Evolutionary conservation across 495 filamentous ascomycete genomes (phyloP).

Genomic region (Mycothermus thermophilus): DNA sequence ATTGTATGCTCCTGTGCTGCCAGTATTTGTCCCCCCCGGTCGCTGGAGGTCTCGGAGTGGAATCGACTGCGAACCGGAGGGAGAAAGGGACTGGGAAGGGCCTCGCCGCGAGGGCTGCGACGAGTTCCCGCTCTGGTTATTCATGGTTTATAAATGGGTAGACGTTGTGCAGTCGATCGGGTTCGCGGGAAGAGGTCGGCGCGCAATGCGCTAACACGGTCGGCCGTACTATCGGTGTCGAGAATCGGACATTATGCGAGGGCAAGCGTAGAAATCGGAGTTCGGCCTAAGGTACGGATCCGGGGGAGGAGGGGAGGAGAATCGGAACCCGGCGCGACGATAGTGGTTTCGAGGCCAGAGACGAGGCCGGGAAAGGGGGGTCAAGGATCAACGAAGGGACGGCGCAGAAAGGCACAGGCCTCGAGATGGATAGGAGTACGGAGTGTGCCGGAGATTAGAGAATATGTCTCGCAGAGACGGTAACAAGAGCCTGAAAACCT

Average conservation of each 20-base stretch:
- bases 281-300: neutral
- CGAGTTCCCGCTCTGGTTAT: constrained; percentile 6
- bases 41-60: constrained; percentile 69
- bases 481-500: too few relatives aligned
- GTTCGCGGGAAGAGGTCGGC: constrained; percentile 1
- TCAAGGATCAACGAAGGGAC: too few relatives aligned
- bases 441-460: too few relatives aligned
- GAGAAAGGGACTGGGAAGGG: constrained; percentile 15
- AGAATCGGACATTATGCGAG: constrained; percentile 11
- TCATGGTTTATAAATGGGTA: constrained; percentile 10
- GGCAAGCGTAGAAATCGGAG: neutral
- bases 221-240: constrained; percentile 5
- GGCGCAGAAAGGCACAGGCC: too few relatives aligned
- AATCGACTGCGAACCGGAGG: constrained; percentile 63
- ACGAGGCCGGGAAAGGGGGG: too few relatives aligned
- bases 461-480: too few relatives aligned
- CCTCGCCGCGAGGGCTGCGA: constrained; percentile 20
- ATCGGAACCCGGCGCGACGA: neutral
- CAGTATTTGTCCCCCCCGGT: constrained; percentile 34
- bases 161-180: neutral
- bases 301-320: neutral
- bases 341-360: too few relatives aligned
- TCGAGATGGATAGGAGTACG: too few relatives aligned
- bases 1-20: constrained; percentile 15
- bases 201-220: constrained; percentile 19